phyloP scores from a whole-genome alignment of 495 filamentous ascomycete species.

The Penicillium nucicola region DNA sequence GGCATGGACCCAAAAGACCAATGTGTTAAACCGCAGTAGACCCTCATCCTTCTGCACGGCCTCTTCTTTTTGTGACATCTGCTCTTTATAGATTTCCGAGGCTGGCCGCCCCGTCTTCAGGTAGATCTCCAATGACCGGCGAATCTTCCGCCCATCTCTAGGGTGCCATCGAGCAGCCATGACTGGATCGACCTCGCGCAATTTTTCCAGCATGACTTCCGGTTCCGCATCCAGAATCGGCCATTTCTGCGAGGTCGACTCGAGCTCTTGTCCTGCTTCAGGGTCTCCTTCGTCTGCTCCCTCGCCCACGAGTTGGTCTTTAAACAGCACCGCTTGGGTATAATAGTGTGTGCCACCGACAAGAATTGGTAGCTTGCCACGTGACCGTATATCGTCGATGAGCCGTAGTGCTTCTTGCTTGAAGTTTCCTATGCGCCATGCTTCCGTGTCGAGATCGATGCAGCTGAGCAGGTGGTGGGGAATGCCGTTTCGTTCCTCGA shows the following conservation, averaged over 20 bases:
- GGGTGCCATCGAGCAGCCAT: slow-evolving; percentile 96
- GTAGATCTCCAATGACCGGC: slow-evolving; percentile 85
- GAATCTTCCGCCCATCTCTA: slow-evolving; percentile 85
- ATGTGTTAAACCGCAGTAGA: slow-evolving; percentile 48
- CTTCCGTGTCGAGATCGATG: slow-evolving; percentile 66
- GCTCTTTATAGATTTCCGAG: slow-evolving; percentile 84
- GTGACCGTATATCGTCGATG: slow-evolving; percentile 71
- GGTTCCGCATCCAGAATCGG: slow-evolving; percentile 71
- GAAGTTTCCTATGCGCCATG: slow-evolving; percentile 81
- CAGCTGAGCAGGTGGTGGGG: slow-evolving; percentile 86
- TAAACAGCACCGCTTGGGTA: slow-evolving; percentile 79
- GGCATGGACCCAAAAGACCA: slow-evolving; percentile 88
- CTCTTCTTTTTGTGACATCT: slow-evolving; percentile 38
- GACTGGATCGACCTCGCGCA: slow-evolving; percentile 76
- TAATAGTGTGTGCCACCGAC: slow-evolving; percentile 98
- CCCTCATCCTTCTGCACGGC: slow-evolving; percentile 23
- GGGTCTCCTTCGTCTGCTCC: slow-evolving; percentile 20
- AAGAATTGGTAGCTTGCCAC: slow-evolving; percentile 80
- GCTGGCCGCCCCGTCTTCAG: slow-evolving; percentile 73
- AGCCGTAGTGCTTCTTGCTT: slow-evolving; percentile 61
- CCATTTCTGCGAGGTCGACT: slow-evolving; percentile 44
- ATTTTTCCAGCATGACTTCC: slow-evolving; percentile 64
- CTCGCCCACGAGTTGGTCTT: slow-evolving; percentile 56
- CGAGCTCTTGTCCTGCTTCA: slow-evolving; percentile 14
- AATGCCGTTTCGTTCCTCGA: slow-evolving; percentile 71